Evolutionary conservation across 176 grass and related monocot genomes (phyloP).

Genomic region (Ampelocalamus luodianensis): DNA sequence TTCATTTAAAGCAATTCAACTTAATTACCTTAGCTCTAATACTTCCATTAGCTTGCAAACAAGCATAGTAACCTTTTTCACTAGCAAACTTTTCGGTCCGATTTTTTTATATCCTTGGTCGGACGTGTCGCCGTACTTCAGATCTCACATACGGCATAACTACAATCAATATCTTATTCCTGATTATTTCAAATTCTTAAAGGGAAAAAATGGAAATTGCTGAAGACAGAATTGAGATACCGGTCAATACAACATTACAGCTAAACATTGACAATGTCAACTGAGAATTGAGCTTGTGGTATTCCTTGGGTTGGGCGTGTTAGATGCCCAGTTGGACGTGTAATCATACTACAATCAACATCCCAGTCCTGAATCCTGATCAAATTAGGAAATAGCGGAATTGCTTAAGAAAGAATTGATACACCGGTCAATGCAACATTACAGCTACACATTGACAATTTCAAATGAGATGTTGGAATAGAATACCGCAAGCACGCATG

Average conservation of each 20-base stretch:
- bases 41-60: too few species aligned
- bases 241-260: not conserved
- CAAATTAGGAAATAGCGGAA: not conserved
- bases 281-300: not conserved
- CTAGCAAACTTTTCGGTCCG: too few species aligned
- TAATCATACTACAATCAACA: too few species aligned
- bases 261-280: not conserved
- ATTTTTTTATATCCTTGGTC: too few species aligned
- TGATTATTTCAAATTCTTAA: not conserved
- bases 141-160: not conserved
- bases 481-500: not conserved
- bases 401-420: not conserved
- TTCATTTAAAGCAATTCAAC: too few species aligned
- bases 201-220: not conserved
- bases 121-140: not conserved
- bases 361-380: too few species aligned
- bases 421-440: not conserved
- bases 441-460: not conserved
- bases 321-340: too few species aligned
- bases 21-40: too few species aligned
- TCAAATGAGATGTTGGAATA: not conserved
- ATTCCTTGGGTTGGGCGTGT: too few species aligned
- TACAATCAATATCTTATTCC: not conserved
- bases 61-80: too few species aligned
- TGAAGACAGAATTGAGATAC: not conserved